phyloP scores from a whole-genome alignment of 768 basidiomycete species.

The Leucosporidium creatinivorum region DNA sequence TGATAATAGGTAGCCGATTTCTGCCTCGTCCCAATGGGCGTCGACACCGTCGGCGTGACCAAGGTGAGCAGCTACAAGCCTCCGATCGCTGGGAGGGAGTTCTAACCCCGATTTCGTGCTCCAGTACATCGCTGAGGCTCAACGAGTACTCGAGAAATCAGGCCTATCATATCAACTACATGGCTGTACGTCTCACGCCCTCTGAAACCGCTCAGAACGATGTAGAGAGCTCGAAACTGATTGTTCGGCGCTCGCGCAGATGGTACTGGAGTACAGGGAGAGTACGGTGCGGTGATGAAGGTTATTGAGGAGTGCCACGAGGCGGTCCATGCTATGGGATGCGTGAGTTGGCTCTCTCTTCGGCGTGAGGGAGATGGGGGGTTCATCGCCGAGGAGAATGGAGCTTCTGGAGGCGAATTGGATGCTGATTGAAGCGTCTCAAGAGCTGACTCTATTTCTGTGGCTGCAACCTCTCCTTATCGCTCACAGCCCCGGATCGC shows the following conservation, averaged over 20 bases:
- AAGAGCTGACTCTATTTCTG: too few relatives aligned
- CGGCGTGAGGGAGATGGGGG: too few relatives aligned
- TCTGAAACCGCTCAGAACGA: neutral
- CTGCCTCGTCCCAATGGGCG: slow-evolving; percentile 1
- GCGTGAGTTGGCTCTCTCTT: neutral
- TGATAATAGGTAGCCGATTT: neutral
- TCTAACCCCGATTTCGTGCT: too few relatives aligned
- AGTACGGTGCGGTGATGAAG: slow-evolving; percentile 73
- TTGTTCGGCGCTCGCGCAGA: slow-evolving; percentile 38
- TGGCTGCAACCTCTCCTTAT: neutral
- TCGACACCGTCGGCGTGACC: neutral
- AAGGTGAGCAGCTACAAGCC: too few relatives aligned
- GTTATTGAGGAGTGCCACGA: slow-evolving; percentile 82
- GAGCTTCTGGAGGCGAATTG: too few relatives aligned
- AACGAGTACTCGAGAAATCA: slow-evolving; percentile 69
- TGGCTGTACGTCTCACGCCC: slow-evolving; percentile 36
- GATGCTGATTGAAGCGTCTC: too few relatives aligned
- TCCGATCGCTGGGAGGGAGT: too few relatives aligned
- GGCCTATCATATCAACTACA: slow-evolving; percentile 68
- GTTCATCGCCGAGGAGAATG: too few relatives aligned
- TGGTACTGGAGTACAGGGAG: slow-evolving; percentile 87
- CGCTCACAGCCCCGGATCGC: neutral
- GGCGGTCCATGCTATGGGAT: slow-evolving; percentile 61
- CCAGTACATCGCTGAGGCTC: slow-evolving; percentile 67
- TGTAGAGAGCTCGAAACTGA: neutral